Evolutionary conservation across 352 stramenopile species (phyloP).

Genomic region (Pythium rhizo-oryzae): DNA sequence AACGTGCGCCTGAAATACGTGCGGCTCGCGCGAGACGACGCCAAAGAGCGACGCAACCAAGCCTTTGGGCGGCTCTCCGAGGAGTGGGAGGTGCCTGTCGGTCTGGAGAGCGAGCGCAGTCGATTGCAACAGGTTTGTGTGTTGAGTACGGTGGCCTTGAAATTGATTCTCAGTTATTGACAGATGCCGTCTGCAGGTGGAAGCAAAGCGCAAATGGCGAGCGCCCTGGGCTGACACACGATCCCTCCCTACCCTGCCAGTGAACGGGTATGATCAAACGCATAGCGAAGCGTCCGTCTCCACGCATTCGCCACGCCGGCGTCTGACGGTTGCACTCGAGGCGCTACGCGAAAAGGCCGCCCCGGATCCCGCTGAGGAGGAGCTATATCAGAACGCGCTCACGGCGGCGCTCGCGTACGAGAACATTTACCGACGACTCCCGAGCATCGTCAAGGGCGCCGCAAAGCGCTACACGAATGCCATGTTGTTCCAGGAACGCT

Average conservation of each 20-base stretch:
- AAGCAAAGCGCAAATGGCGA: conserved; percentile 24
- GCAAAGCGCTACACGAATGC: conserved; percentile 34
- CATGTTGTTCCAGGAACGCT: conserved; percentile 56
- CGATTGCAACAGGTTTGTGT: conserved; percentile 42
- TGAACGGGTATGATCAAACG: neutral
- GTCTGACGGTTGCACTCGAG: neutral
- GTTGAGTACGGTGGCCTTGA: too few relatives aligned
- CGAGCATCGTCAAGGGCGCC: neutral
- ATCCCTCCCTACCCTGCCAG: conserved; percentile 14
- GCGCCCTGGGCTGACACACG: conserved; percentile 31
- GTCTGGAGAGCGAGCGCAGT: conserved; percentile 36
- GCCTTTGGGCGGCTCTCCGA: conserved; percentile 39
- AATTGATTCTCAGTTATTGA: too few relatives aligned
- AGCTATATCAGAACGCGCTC: conserved; percentile 40
- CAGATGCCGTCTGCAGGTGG: conserved; percentile 23
- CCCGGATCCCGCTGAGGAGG: conserved; percentile 22
- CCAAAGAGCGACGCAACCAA: conserved; percentile 14
- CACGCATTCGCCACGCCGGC: neutral
- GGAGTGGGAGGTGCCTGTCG: conserved; percentile 40
- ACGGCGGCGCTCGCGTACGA: conserved; percentile 43
- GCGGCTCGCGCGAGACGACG: conserved; percentile 36
- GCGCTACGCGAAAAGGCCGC: neutral
- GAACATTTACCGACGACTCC: conserved; percentile 29
- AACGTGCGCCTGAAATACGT: conserved; percentile 45
- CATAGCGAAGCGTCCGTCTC: neutral